Base-by-base conservation (phyloP, 2,329 filamentous ascomycete genomes). In the Kalmusia sp. region DNA sequence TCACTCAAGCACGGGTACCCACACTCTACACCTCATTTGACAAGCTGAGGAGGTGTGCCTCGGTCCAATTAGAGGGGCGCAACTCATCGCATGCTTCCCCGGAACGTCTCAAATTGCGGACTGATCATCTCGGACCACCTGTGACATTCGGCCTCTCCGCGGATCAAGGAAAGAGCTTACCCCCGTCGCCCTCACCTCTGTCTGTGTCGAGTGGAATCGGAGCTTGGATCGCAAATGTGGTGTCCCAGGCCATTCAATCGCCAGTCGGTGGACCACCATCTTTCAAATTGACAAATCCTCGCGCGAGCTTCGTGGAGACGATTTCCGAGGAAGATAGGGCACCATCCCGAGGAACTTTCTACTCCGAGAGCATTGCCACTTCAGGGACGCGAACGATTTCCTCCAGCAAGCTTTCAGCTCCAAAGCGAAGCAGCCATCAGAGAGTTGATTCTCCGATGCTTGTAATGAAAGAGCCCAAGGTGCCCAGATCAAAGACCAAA, bases 161-260 rank as follows among this genome's bases (percentile, higher is more conserved):
- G 17, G 44, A 22, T 41, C 63, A 30, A 28, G 33, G 22, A 9
- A 30, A 55, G 9, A 60, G 52, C 35, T 43, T 45, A n/a, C 49
- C 58, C 12, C 51, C 58, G 12, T 49, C 59, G 17, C 37, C 35
- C 27, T 44, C 57, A 21, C 34, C 51, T 15, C 41, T 46, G 19
- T 51, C 60, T 1, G 39, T 53, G n/a, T 48, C 52, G 11, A 54
- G 51, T 19, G 61, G 64, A 6, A 69, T 70, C 15, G 65, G 66
- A 2, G 66, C 62, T 11, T 70, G 68, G 68, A 64, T 70, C 21
- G 65, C 66, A 9, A 62, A 66, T 35, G 62, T 70, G 9, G 62
- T 65, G 6, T 60, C 52, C n/a, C 64, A 55, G 34, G 45, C 37
- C n/a, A 22, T 45, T 3, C 49, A 45, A 19, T 50, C 50, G 7